Evolutionary conservation across 305 asterid species (phyloP).

Genomic region (Fraxinus ornus): DNA sequence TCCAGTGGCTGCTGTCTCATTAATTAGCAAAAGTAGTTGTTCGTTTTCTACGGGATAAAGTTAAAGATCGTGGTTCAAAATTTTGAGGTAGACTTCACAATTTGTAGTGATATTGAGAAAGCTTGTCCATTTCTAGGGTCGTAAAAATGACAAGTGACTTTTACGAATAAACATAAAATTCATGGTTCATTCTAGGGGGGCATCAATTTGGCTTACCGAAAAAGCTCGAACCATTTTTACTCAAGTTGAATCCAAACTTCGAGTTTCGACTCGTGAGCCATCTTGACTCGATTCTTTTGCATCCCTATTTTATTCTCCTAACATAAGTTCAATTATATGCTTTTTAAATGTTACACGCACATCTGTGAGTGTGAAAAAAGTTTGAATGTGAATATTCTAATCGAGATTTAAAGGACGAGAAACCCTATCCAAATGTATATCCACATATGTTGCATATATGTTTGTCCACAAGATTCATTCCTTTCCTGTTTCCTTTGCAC

Average conservation of each 20-base stretch:
- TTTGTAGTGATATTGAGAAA: slow-evolving; percentile 13
- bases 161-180: background rate
- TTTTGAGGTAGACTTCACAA: slow-evolving; percentile 16
- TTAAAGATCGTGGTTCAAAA: slow-evolving; percentile 22
- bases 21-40: slow-evolving; percentile 22
- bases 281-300: background rate
- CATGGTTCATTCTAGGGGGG: background rate
- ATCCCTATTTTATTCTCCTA: background rate
- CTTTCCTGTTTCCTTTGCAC: background rate
- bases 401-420: background rate
- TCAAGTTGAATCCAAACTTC: background rate
- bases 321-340: slow-evolving; percentile 26
- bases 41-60: slow-evolving; percentile 14
- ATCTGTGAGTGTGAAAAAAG: background rate
- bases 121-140: slow-evolving; percentile 4
- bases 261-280: background rate
- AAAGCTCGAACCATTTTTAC: background rate
- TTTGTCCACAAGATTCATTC: background rate
- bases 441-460: background rate
- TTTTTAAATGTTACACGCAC: slow-evolving; percentile 8
- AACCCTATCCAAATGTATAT: background rate
- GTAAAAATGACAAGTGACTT: slow-evolving; percentile 15
- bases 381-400: background rate
- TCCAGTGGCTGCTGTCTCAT: slow-evolving; percentile 18
- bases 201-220: background rate